Evolutionary conservation across 306 rosid genomes (phyloP).

Genomic region (Cajanus cajan): DNA sequence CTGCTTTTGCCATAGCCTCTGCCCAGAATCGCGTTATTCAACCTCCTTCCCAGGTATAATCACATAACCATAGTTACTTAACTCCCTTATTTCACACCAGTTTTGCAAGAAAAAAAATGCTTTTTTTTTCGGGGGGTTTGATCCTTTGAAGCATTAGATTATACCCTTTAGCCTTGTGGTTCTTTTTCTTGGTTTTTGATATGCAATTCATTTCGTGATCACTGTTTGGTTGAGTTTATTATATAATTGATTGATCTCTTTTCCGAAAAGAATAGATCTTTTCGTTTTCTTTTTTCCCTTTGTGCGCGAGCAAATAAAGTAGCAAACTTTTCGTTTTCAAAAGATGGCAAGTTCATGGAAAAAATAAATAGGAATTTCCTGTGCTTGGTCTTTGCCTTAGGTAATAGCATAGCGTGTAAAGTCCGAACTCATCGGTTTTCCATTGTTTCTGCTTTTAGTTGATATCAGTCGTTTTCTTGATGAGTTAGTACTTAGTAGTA

Average conservation of each 20-base stretch:
- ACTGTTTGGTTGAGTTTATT: conserved; percentile 22
- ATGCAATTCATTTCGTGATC: not conserved
- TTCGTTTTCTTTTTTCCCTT: not conserved
- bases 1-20: conserved; percentile 79
- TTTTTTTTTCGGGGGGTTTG: not conserved
- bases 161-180: not conserved
- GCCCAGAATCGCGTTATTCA: conserved; percentile 63
- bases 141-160: not conserved
- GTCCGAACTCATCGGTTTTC: not conserved
- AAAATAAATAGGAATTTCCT: conserved; percentile 26
- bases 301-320: conserved; percentile 18
- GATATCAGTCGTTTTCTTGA: conserved; percentile 9
- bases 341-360: conserved; percentile 7
- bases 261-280: conserved; percentile 17
- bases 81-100: not conserved
- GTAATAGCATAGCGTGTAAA: conserved; percentile 11
- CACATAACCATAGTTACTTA: too few relatives aligned
- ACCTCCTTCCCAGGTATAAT: conserved; percentile 56
- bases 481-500: not conserved
- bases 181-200: not conserved
- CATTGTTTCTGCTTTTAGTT: conserved; percentile 24
- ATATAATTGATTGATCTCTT: conserved; percentile 22
- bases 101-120: not conserved
- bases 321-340: conserved; percentile 13
- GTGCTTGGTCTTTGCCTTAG: conserved; percentile 21